Conservation (phyloP, 192 early-diverging fungal genomes). For the Geosiphon pyriformis region DNA sequence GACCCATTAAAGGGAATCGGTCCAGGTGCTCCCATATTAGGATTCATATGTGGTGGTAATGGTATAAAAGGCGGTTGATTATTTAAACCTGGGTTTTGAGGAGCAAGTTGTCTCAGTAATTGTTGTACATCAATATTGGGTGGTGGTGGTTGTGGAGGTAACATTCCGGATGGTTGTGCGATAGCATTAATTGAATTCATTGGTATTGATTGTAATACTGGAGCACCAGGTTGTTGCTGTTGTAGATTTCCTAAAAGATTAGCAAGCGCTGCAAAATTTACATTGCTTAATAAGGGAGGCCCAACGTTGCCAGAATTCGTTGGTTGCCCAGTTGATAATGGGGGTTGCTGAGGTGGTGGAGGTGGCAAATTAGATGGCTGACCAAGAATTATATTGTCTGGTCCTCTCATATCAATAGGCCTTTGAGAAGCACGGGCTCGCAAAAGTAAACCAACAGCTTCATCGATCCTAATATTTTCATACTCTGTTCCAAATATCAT, state of each 20-base stretch:
- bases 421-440: slow-evolving; percentile 13
- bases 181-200: slow-evolving; percentile 7
- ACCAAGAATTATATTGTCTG: slow-evolving; percentile 21
- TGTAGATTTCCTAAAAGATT: slow-evolving; percentile 24
- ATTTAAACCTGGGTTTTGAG: slow-evolving; percentile 8
- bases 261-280: slow-evolving; percentile 27
- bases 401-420: not conserved
- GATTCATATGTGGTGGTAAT: slow-evolving; percentile 1
- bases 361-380: slow-evolving; percentile 6
- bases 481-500: slow-evolving; percentile 17
- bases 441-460: slow-evolving; percentile 24
- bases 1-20: not conserved
- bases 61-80: slow-evolving; percentile 21
- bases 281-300: slow-evolving; percentile 22
- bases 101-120: slow-evolving; percentile 25
- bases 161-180: slow-evolving; percentile 6
- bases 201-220: slow-evolving; percentile 10
- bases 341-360: slow-evolving; percentile 8
- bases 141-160: slow-evolving; percentile 25
- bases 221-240: slow-evolving; percentile 5
- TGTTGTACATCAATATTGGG: slow-evolving; percentile 26
- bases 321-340: slow-evolving; percentile 1
- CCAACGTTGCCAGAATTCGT: slow-evolving; percentile 2
- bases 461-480: slow-evolving; percentile 27
- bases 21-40: not conserved